These are phyloP conservation scores for Akanthomyces dipterigenus DNA, from an alignment of 2,329 filamentous ascomycete genomes.

Conservation along the genomic window DNA sequence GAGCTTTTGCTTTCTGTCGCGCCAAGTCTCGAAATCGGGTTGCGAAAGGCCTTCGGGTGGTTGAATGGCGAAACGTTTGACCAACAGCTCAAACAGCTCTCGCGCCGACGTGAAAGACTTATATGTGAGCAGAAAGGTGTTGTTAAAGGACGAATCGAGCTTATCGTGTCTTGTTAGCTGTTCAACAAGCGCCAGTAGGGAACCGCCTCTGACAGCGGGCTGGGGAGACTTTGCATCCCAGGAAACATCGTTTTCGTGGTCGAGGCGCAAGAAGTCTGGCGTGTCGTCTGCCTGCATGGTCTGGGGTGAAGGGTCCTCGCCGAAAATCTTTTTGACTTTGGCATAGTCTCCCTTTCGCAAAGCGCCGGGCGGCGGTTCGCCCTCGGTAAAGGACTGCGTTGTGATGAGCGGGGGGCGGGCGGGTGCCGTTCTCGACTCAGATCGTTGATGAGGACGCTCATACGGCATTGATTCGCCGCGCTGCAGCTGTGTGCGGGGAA, in stretches of 20 bases:
- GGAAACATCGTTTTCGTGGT: conserved; percentile 81
- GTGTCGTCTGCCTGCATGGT: conserved; percentile 59
- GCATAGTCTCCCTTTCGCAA: conserved; percentile 55
- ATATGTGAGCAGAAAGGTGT: conserved; percentile 95
- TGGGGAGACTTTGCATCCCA: conserved; percentile 78
- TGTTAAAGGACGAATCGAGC: conserved; percentile 91
- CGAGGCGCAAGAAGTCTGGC: conserved; percentile 77
- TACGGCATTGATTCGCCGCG: conserved; percentile 53
- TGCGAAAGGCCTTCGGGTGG: conserved; percentile 74
- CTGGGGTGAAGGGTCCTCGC: conserved; percentile 53
- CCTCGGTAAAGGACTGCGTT: conserved; percentile 60
- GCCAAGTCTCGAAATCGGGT: conserved; percentile 78
- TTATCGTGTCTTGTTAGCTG: conserved; percentile 95
- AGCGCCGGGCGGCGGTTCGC: conserved; percentile 43
- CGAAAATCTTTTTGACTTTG: conserved; percentile 60
- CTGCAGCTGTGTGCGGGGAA: conserved; percentile 45
- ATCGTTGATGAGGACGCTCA: conserved; percentile 47
- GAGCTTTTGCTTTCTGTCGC: conserved; percentile 89
- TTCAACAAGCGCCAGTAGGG: conserved; percentile 81
- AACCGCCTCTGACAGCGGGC: conserved; percentile 79
- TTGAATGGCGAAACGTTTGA: conserved; percentile 87
- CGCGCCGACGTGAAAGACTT: conserved; percentile 86
- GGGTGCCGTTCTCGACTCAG: conserved; percentile 44
- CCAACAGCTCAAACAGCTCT: conserved; percentile 87
- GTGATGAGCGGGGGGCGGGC: conserved; percentile 41